Evolutionary conservation across 1,139 yeast species (phyloP), one percentile per base, ranked within the genome.

Genomic region (Debaryomycetaceae sp.): DNA sequence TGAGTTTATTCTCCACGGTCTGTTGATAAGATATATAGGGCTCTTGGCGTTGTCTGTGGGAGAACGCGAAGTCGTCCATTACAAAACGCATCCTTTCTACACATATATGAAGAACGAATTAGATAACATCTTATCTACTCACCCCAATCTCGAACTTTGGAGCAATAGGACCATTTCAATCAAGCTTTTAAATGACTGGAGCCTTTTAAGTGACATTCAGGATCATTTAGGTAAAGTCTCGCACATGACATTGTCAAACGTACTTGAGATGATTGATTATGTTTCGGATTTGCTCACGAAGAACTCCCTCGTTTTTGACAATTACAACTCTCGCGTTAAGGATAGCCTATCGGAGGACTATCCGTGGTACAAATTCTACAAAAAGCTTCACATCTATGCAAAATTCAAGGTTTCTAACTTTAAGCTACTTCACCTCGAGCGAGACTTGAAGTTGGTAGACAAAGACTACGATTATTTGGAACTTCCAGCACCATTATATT

Each of bases 361-460:
- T 49, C 87, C 95, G 1, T 83, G 92, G 87, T 85, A 82, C 63
- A 68, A 70, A 47, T 65, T 73, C 41, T 73, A 70, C 50, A 74
- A 71, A 45, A 86, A 86, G 54, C 52, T 85, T 29, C 72, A 66
- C 38, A 67, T 81, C 11, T 82, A 80, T 45, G 75, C 83, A 13
- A 75, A 75, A 42, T 69, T 83, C 45, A 78, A 81, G 45, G 59
- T 75, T 17, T 64, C 78, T 8, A 83, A 83, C 50, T 67, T 67
- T 39, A 79, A 75, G 49, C 60, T 83, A 29, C 68, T 75, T 28
- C 71, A 71, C 29, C 50, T 83, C 32, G 87, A 83, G 37, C 50
- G 51, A 18, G 61, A 58, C 36, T 51, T 67, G 24, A 49, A 52
- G 33, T 49, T 66, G 37, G 50, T 44, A 17, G 42, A 46, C n/a